Evolutionary conservation across 139 green algal genomes (phyloP).

Genomic region (Nannochloris sp.): DNA sequence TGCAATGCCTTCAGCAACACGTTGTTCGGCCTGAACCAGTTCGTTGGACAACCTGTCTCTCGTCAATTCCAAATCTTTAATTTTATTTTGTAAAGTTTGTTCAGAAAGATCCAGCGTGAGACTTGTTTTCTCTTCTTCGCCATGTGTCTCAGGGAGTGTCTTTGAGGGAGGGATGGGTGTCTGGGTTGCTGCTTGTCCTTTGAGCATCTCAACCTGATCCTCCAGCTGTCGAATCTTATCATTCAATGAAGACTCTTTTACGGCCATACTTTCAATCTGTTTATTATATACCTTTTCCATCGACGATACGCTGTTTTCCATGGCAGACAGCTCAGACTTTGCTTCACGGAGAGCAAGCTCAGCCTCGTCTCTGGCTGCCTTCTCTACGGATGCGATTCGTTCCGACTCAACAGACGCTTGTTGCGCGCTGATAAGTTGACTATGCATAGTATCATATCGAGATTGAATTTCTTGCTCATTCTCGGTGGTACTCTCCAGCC

Average conservation of each 20-base stretch:
- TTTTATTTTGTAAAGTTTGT: conserved; percentile 35
- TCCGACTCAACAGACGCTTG: conserved; percentile 1
- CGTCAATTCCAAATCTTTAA: conserved; percentile 65
- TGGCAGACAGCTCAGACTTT: not conserved
- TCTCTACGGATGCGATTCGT: not conserved
- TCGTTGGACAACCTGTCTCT: conserved; percentile 72
- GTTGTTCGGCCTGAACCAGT: conserved; percentile 55
- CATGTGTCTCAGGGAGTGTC: not conserved
- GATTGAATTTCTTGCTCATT: not conserved
- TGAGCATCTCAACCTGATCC: not conserved
- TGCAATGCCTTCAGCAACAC: conserved; percentile 28
- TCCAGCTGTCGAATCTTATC: not conserved
- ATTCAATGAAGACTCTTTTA: not conserved
- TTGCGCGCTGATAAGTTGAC: not conserved
- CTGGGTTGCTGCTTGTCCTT: not conserved
- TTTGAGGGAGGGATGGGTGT: not conserved
- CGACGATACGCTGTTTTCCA: not conserved
- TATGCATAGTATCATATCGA: not conserved
- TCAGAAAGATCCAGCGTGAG: not conserved
- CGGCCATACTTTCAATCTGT: not conserved
- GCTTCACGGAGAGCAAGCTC: not conserved
- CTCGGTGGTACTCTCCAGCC: not conserved
- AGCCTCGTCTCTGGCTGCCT: not conserved
- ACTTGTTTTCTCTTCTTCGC: not conserved
- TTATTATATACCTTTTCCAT: not conserved